Base-by-base conservation (phyloP, 1,139 yeast species). In the Yamadazyma epiphylla region DNA sequence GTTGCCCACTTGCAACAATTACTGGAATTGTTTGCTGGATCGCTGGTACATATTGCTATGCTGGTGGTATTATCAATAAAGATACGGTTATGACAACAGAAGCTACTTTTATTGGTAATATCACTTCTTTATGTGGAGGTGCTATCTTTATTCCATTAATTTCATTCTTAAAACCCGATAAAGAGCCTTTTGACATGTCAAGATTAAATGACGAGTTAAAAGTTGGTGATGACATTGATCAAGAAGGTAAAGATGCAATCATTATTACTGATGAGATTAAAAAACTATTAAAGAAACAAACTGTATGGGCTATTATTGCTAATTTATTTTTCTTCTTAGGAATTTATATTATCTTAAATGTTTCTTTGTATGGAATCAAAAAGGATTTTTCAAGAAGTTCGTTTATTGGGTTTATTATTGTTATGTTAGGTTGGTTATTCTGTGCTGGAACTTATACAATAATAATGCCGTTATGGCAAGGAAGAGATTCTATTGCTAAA, bases 21-120 rank as follows among this genome's bases (percentile, higher is more conserved):
- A 50, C 64, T 15, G 77, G 75, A 16, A 41, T 74, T 25, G 60
- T 53, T 6, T 56, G 72, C 24, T 74, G 80, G 80, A 51, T 72
- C 19, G 73, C 65, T 4, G 27, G 40, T 4, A 36, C 47, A 9
- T 35, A 41, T 25, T 29, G 27, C 16, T 51, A 53, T 26, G 57
- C 48, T 17, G 53, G 38, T 33, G 53, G 45, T 29, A 24, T 44
- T 39, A 32, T 46, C 19, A 36, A 38, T 19, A 46, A 58, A 48
- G 41, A 33, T 27, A 30, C 64, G 0, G 33, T 60, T 13, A 49
- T 48, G 50, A 45, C 53, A 3, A 32, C 55, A 11, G 46, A 53
- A 35, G 60, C 68, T 13, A 54, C 60, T 1, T 42, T 59, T 23
- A 46, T 60, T 29, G 70, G 66, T 4, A 63, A 62, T 42, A 56